Conservation (phyloP, 495 filamentous ascomycete species). For the Penicillium nucicola region DNA sequence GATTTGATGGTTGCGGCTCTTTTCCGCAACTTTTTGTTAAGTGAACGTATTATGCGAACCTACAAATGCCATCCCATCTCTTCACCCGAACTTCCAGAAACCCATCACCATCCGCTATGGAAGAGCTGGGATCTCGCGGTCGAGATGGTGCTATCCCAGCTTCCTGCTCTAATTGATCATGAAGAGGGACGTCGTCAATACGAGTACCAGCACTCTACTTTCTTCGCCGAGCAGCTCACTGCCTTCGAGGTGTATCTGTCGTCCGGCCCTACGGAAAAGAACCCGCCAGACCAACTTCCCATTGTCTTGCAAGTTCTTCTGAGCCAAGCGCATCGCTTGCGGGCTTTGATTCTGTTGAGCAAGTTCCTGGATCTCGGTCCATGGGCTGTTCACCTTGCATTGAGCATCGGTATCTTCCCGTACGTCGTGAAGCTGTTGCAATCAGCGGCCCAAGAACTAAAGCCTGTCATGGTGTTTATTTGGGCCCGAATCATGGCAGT, state of each 20-base stretch:
- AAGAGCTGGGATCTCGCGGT: slow-evolving; percentile 97
- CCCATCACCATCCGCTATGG: slow-evolving; percentile 91
- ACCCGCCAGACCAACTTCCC: slow-evolving; percentile 88
- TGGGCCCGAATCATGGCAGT: slow-evolving; percentile 97
- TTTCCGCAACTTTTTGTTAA: slow-evolving; percentile 92
- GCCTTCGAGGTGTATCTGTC: slow-evolving; percentile 97
- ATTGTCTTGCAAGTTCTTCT: slow-evolving; percentile 95
- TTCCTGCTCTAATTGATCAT: slow-evolving; percentile 76
- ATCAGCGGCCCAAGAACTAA: slow-evolving; percentile 89
- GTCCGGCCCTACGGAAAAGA: slow-evolving; percentile 79
- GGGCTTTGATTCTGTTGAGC: slow-evolving; percentile 87
- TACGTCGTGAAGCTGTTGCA: slow-evolving; percentile 96
- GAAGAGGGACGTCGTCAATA: slow-evolving; percentile 71
- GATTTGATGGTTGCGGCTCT: slow-evolving; percentile 99
- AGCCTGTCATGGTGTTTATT: slow-evolving; percentile 99
- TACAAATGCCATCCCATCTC: slow-evolving; percentile 94
- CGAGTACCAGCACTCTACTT: slow-evolving; percentile 90
- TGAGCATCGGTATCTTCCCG: slow-evolving; percentile 98
- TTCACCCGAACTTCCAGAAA: slow-evolving; percentile 82
- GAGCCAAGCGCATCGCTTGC: slow-evolving; percentile 90
- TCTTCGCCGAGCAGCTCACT: slow-evolving; percentile 95
- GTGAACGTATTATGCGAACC: slow-evolving; percentile 90
- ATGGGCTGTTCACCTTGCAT: slow-evolving; percentile 93
- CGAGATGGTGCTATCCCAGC: slow-evolving; percentile 89
- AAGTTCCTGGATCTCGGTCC: slow-evolving; percentile 93